These are phyloP conservation scores for Theobroma grandiflorum DNA, from an alignment of 441 rosid genomes.

Conservation along the genomic window DNA sequence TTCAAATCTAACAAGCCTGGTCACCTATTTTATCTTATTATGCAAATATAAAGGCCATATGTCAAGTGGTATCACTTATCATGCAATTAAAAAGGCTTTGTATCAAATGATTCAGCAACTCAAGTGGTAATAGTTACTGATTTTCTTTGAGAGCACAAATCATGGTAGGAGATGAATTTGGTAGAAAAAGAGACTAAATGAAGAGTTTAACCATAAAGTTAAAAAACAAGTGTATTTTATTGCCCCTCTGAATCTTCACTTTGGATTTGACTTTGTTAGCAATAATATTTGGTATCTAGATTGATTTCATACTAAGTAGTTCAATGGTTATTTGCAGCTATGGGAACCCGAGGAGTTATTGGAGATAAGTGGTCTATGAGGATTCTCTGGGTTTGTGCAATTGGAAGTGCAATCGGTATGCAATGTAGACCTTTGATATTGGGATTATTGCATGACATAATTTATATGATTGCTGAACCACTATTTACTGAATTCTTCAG, in stretches of 20 bases:
- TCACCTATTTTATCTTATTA: not conserved
- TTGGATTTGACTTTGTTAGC: not conserved
- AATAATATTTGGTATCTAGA: not conserved
- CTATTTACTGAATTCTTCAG: not conserved
- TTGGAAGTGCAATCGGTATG: slow-evolving; percentile 85
- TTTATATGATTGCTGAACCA: slow-evolving; percentile 9
- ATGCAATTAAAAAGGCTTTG: not conserved
- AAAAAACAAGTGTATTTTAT: not conserved
- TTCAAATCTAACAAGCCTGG: not conserved
- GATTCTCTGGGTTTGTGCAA: slow-evolving; percentile 83
- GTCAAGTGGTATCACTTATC: not conserved
- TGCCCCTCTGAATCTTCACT: slow-evolving; percentile 20
- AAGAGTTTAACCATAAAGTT: slow-evolving; percentile 13
- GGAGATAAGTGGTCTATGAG: slow-evolving; percentile 91
- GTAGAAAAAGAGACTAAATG: not conserved
- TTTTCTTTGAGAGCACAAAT: not conserved
- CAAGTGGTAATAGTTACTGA: not conserved
- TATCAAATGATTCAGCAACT: not conserved
- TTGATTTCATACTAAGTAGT: slow-evolving; percentile 12
- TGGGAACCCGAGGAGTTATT: slow-evolving; percentile 75
- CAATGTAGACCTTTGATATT: not conserved
- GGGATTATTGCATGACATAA: slow-evolving; percentile 7
- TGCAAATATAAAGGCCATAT: not conserved
- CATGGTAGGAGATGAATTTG: not conserved
- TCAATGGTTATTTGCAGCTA: slow-evolving; percentile 41